Evolutionary conservation across 805 yeast genomes (phyloP).

Genomic region (Priceomyces castillae): DNA sequence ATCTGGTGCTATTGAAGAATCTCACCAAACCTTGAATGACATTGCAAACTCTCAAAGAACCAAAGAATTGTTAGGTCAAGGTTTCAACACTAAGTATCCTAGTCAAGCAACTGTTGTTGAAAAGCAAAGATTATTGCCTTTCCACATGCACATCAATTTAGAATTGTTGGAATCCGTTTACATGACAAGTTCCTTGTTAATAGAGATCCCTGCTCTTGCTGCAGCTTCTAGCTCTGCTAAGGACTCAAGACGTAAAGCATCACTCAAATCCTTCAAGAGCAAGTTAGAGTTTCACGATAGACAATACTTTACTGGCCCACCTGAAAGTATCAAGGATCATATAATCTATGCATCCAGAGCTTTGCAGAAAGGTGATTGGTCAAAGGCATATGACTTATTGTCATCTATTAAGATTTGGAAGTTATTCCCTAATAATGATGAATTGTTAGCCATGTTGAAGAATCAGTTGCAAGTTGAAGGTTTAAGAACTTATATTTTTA

Average conservation of each 20-base stretch:
- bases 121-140: constrained; percentile 84
- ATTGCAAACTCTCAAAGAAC: constrained; percentile 80
- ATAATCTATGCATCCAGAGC: constrained; percentile 90
- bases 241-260: constrained; percentile 53
- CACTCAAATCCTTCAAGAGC: constrained; percentile 84
- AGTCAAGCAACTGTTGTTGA: constrained; percentile 57
- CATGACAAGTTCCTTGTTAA: constrained; percentile 82
- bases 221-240: constrained; percentile 63
- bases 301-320: constrained; percentile 95
- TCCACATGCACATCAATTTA: constrained; percentile 96
- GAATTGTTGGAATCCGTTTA: constrained; percentile 93
- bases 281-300: constrained; percentile 89
- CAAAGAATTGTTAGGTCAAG: constrained; percentile 93
- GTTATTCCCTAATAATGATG: constrained; percentile 66
- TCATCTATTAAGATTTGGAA: constrained; percentile 83
- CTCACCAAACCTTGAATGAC: constrained; percentile 85
- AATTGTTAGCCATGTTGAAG: constrained; percentile 67
- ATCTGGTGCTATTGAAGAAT: constrained; percentile 77
- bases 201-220: constrained; percentile 84
- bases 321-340: constrained; percentile 92
- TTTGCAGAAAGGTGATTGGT: constrained; percentile 89
- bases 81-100: constrained; percentile 64
- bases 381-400: constrained; percentile 66
- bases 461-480: constrained; percentile 86
- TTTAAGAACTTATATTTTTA: constrained; percentile 86